These are phyloP conservation scores for Melanomma pulvis-pyrius DNA, from an alignment of 495 filamentous ascomycete genomes.

Conservation along the genomic window DNA sequence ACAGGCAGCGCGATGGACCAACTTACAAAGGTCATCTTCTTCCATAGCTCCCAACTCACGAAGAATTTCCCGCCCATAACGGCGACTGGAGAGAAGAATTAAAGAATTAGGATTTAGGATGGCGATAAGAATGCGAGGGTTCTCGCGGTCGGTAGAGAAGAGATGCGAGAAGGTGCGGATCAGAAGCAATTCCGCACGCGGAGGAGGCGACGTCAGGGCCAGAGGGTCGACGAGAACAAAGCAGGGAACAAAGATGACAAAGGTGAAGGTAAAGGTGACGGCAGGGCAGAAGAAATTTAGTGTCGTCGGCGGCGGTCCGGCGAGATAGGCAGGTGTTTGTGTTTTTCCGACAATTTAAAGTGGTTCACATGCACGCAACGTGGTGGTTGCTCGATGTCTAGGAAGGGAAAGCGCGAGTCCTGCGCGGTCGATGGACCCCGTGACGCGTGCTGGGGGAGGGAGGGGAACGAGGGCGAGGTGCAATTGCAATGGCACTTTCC, in stretches of 20 bases:
- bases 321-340: conserved; percentile 14
- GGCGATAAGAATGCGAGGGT: conserved; percentile 11
- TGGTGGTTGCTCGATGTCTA: conserved; percentile 32
- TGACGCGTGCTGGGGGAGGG: conserved; percentile 1
- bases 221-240: not conserved
- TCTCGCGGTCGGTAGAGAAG: not conserved
- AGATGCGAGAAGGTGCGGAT: conserved; percentile 1
- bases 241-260: not conserved
- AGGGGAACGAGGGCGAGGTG: not conserved
- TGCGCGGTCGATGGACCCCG: not conserved
- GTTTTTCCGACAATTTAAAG: conserved; percentile 6
- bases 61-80: conserved; percentile 61
- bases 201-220: conserved; percentile 13
- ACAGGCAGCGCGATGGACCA: not conserved
- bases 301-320: not conserved
- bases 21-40: conserved; percentile 89
- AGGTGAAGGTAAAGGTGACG: not conserved
- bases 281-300: not conserved
- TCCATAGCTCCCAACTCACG: conserved; percentile 77
- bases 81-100: conserved; percentile 12
- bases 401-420: conserved; percentile 8
- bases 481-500: not conserved
- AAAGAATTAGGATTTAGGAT: conserved; percentile 10
- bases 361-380: conserved; percentile 27
- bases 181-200: conserved; percentile 3